Evolutionary conservation across 2,329 filamentous ascomycete genomes (phyloP).

Genomic region (Trichoderma atroviride): DNA sequence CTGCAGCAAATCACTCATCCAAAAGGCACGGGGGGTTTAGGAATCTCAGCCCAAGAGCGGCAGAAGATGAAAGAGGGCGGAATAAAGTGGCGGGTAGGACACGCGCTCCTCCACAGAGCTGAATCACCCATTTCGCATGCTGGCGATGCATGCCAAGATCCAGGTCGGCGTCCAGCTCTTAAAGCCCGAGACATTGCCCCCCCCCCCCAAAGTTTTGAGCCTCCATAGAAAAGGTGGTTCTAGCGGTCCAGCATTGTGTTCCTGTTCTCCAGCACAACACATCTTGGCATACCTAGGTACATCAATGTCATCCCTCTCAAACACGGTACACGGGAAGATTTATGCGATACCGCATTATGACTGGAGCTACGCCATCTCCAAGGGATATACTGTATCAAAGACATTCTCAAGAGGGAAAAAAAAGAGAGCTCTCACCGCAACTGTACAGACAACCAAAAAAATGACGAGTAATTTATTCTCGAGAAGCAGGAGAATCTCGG

Average conservation of each 20-base stretch:
- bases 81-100: neutral
- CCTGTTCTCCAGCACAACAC: neutral
- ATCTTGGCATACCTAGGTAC: neutral
- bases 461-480: neutral
- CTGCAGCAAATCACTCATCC: neutral
- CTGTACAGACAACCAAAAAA: neutral
- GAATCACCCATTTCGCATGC: neutral
- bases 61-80: neutral
- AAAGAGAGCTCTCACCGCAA: constrained; percentile 1
- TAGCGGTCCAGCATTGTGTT: neutral
- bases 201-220: neutral
- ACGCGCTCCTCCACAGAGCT: neutral
- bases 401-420: neutral
- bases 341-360: neutral
- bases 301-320: neutral
- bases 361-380: neutral
- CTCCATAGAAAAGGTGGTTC: neutral
- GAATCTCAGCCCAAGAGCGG: neutral
- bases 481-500: neutral
- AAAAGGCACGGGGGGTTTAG: neutral
- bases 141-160: neutral
- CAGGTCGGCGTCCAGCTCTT: constrained; percentile 9
- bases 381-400: neutral
- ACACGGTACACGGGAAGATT: neutral
- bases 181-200: constrained; percentile 15